Evolutionary conservation across 306 rosid genomes (phyloP).

Genomic region (Lupinus albus): DNA sequence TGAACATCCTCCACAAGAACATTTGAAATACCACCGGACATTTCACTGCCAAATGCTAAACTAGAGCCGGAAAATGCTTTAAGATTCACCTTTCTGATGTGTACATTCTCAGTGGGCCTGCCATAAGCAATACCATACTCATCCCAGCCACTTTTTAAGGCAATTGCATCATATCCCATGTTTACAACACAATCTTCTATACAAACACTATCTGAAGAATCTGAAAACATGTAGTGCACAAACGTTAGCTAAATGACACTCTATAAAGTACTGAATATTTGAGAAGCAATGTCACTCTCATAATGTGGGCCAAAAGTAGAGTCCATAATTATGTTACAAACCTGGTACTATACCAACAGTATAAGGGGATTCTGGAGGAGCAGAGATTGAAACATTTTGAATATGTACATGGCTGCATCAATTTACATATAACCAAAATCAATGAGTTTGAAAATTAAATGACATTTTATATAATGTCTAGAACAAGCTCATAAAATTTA

Average conservation of each 20-base stretch:
- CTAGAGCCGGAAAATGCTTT: slow-evolving; percentile 76
- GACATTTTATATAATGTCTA: slow-evolving; percentile 14
- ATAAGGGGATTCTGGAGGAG: slow-evolving; percentile 79
- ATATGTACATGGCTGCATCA: slow-evolving; percentile 79
- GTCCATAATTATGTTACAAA: slow-evolving; percentile 43
- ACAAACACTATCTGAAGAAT: slow-evolving; percentile 87
- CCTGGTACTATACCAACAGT: slow-evolving; percentile 96
- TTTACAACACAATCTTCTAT: slow-evolving; percentile 77
- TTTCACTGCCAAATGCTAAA: slow-evolving; percentile 90
- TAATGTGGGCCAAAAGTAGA: neutral
- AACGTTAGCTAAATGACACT: slow-evolving; percentile 16
- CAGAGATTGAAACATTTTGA: slow-evolving; percentile 73
- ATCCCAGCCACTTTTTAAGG: slow-evolving; percentile 98
- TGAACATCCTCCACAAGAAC: slow-evolving; percentile 72
- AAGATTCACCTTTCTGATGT: slow-evolving; percentile 75
- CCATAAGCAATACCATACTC: slow-evolving; percentile 89
- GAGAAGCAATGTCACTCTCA: slow-evolving; percentile 21
- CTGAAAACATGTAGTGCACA: slow-evolving; percentile 57
- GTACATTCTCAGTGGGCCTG: slow-evolving; percentile 77
- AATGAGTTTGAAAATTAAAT: neutral
- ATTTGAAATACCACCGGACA: slow-evolving; percentile 92
- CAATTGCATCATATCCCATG: slow-evolving; percentile 83
- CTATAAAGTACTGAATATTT: neutral
- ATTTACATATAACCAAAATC: slow-evolving; percentile 35
- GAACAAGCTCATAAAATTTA: slow-evolving; percentile 42